Conservation (phyloP, 768 basidiomycete genomes). For the Mycena rosella region DNA sequence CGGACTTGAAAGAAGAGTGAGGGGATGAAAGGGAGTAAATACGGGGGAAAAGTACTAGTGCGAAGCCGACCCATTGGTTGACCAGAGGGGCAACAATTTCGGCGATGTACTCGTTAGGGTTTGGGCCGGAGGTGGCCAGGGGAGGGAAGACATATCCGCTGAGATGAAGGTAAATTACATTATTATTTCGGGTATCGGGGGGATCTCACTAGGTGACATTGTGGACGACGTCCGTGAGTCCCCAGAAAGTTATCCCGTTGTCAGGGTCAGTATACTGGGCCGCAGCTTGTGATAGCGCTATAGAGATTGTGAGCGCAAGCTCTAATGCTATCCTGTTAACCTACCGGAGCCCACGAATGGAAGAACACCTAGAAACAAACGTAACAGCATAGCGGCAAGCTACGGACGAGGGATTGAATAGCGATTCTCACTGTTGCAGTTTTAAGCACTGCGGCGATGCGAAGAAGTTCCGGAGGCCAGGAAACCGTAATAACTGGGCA, state of each 20-base stretch:
- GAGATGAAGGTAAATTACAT: conserved; percentile 44
- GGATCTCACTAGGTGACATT: conserved; percentile 49
- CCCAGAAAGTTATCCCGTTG: conserved; percentile 68
- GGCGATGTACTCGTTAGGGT: conserved; percentile 69
- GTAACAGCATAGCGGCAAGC: conserved; percentile 48
- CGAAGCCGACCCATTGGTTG: conserved; percentile 68
- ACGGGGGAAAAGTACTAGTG: too few species aligned
- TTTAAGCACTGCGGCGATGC: conserved; percentile 43
- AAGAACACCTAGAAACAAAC: conserved; percentile 51
- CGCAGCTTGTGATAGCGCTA: conserved; percentile 51
- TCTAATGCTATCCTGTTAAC: conserved; percentile 24
- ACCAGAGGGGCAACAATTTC: conserved; percentile 69
- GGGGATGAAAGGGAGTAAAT: too few species aligned
- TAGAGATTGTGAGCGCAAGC: not conserved
- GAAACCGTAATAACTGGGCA: not conserved
- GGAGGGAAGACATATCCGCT: conserved; percentile 68
- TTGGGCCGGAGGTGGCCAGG: conserved; percentile 51
- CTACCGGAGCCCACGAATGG: conserved; percentile 57
- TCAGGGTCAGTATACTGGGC: conserved; percentile 62
- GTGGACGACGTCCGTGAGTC: conserved; percentile 57
- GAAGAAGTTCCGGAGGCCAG: conserved; percentile 39
- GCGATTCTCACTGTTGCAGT: conserved; percentile 19
- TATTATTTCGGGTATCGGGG: not conserved
- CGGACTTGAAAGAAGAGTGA: too few species aligned
- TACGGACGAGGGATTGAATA: conserved; percentile 30